Evolutionary conservation across 352 stramenopile genomes (phyloP), one percentile per base, ranked within the genome.

Genomic region (Phytophthora chlamydospora): DNA sequence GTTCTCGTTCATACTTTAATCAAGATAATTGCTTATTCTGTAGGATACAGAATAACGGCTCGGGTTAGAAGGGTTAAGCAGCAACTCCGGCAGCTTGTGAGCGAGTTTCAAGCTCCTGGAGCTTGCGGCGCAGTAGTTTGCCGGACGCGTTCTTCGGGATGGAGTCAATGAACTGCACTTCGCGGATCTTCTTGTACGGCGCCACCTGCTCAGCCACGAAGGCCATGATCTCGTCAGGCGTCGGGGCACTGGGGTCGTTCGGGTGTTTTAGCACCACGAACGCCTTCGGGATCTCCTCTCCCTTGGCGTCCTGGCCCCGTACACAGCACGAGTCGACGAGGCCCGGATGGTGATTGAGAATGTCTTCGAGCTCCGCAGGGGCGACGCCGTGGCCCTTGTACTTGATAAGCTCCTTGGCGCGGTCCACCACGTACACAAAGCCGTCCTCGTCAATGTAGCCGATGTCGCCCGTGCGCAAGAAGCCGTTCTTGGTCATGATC

Each of bases 331-430:
- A 80, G 75, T 98, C 91, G 0, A 74, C 58, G 10, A 98, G 31
- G 1, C 53, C 58, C 0, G 68, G 68, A 66, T 97, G 80, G 13
- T 76, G 78, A 21, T 97, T 78, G 1, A 98, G 43, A 9, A 97
- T 58, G 16, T 89, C 89, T 71, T 98, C 93, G 24, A 98, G 73
- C 67, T 97, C 91, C 0, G 89, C 91, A 7, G 90, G 93, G 14
- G 90, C 85, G 12, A 98, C 74, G 58, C 91, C 89, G 61, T 91
- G 91, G 12, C 91, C 93, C 57, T 96, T 94, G 52, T 95, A 90
- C 75, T 98, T 98, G 73, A 98, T 98, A 6, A 98, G 66, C 66
- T 98, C 91, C 74, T 98, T 98, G 27, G 91, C 71, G 12, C 93
- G 74, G 66, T 98, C 93, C 0, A 87, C 85, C 35, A 98, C 93